phyloP scores from a whole-genome alignment of 2,329 filamentous ascomycete genomes.

The Colletotrichum coccodes region DNA sequence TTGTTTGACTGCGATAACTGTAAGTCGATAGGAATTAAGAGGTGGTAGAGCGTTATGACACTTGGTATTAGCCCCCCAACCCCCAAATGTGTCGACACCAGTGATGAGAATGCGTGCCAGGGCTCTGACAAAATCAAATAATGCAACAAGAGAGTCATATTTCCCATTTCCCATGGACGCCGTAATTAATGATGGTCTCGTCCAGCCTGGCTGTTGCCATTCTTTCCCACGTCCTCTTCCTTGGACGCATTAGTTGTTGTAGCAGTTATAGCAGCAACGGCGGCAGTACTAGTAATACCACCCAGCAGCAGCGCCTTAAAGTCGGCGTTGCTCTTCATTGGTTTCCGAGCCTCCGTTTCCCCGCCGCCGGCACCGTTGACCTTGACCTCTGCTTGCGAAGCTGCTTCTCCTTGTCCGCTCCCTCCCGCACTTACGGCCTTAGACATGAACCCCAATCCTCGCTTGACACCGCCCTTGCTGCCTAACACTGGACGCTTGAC shows the following conservation, averaged over 20 bases:
- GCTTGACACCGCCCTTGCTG: slow-evolving; percentile 46
- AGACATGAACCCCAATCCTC: slow-evolving; percentile 55
- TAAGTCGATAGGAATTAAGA: not conserved
- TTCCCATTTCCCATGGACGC: slow-evolving; percentile 21
- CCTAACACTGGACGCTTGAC: slow-evolving; percentile 56
- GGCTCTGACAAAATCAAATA: slow-evolving; percentile 20
- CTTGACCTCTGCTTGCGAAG: slow-evolving; percentile 32
- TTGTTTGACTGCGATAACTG: not conserved
- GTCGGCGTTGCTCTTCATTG: slow-evolving; percentile 65
- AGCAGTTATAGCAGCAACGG: not conserved
- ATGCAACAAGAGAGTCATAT: slow-evolving; percentile 1
- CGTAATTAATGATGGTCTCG: slow-evolving; percentile 22
- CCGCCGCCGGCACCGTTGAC: slow-evolving; percentile 39
- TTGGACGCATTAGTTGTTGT: slow-evolving; percentile 13
- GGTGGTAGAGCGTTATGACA: not conserved
- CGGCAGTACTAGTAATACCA: not conserved
- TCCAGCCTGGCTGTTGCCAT: slow-evolving; percentile 20
- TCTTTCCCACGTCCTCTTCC: slow-evolving; percentile 6
- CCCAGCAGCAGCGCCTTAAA: slow-evolving; percentile 64
- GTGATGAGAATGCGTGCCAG: not conserved
- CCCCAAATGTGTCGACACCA: not conserved
- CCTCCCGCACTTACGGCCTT: slow-evolving; percentile 36
- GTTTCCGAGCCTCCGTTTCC: slow-evolving; percentile 35
- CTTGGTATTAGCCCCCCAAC: slow-evolving; percentile 4
- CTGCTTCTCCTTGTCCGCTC: not conserved